A percentile compares a stretch with the other conserved stretches of the same genome.
Conservation (phyloP, 805 yeast genomes). For the Yamadazyma kitorensis region DNA sequence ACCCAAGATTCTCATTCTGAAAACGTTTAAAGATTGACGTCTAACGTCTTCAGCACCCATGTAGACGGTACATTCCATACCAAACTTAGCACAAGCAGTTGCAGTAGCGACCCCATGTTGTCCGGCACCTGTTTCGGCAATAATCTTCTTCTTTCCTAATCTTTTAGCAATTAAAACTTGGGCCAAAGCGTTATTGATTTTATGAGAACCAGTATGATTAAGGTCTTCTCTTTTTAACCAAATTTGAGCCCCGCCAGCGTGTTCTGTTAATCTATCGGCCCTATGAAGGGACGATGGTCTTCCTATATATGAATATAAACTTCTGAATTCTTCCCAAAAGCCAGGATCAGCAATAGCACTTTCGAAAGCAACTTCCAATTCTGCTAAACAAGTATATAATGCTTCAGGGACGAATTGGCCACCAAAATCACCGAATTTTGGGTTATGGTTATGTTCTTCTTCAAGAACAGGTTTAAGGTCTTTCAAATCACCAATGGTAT, state of each 20-base stretch:
- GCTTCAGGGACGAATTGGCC: slow-evolving; percentile 99
- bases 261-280: slow-evolving; percentile 85
- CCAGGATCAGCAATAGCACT: slow-evolving; percentile 82
- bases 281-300: slow-evolving; percentile 91
- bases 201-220: slow-evolving; percentile 87
- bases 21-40: slow-evolving; percentile 96
- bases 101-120: slow-evolving; percentile 95
- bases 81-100: slow-evolving; percentile 89
- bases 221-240: slow-evolving; percentile 98
- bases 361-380: slow-evolving; percentile 85
- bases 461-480: slow-evolving; percentile 39
- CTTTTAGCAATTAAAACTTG: slow-evolving; percentile 78
- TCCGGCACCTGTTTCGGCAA: slow-evolving; percentile 93
- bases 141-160: slow-evolving; percentile 70
- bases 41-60: slow-evolving; percentile 99
- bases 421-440: slow-evolving; percentile 92
- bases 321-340: slow-evolving; percentile 90
- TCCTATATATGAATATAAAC: slow-evolving; percentile 88
- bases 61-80: slow-evolving; percentile 87
- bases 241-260: slow-evolving; percentile 88
- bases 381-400: slow-evolving; percentile 83
- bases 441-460: slow-evolving; percentile 65
- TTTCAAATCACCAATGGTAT: slow-evolving; percentile 17
- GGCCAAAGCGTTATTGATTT: slow-evolving; percentile 80
- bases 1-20: slow-evolving; percentile 94